Base-by-base conservation (phyloP, 305 asterid species). In the Fraxinus velutina region DNA sequence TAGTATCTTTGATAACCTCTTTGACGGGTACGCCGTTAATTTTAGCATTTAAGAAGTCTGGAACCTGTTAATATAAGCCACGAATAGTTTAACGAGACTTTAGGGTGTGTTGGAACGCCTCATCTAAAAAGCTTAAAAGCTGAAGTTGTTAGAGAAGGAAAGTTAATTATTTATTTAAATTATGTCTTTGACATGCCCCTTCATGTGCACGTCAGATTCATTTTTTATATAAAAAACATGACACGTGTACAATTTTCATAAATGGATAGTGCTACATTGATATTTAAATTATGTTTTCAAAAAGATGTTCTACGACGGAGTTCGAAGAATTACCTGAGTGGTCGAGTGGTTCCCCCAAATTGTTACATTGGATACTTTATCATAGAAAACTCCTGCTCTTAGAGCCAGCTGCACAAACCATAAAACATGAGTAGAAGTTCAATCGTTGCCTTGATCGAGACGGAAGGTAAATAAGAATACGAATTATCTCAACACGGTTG, bases 281-380 rank as follows among this genome's bases (percentile, higher is more conserved):
- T 52, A 52, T 52, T 34, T 32, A 32, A 66, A 34, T 9, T n/a
- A 44, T 47, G 47, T 12, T 6, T 6, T 24, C 32, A 15, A 62
- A 47, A 57, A 50, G 21, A 50, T 50, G 22, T 50, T 50, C 8
- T 15, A n/a, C 2, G 8, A 15, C 3, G 62, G 62, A 19, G 44
- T 76, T 52, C 9, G 66, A 78, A 30, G 62, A 85, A 73, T 52
- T 22, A 92, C 99, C 97, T 96, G 99, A 88, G 99, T 96, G 21
- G 98, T 94, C 7, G 98, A 96, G 91, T 96, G 99, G 87, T 96
- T 96, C n/a, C 99, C 99, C 99, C 99, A 96, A 29, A 96, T 96
- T 78, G 99, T 96, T 87, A 94, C 82, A 75, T 96, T 94, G 0
- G 99, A 93, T 57, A 96, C 97, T 88, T 92, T 80, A 86, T 96